A percentile compares a stretch with the other conserved stretches of the same genome.
phyloP scores from a whole-genome alignment of 2,329 filamentous ascomycete species.

The Fusarium neocosmosporiellum region DNA sequence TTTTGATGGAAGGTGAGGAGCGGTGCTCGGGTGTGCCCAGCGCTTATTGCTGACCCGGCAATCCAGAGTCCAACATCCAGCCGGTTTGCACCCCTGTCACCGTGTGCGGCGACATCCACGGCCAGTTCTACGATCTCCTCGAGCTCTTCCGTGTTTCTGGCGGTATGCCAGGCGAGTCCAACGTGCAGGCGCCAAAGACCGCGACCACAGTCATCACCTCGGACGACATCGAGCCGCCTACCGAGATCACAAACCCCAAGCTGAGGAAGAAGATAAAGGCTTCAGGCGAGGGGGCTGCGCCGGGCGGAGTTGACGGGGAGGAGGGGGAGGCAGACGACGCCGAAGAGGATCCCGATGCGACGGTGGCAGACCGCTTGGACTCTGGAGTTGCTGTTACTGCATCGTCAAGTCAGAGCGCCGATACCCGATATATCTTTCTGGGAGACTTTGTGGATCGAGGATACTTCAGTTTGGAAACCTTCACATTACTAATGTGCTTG shows the following conservation, averaged over 20 bases:
- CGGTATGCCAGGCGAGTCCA: constrained; percentile 90
- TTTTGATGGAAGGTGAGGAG: constrained; percentile 89
- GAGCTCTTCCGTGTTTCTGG: constrained; percentile 97
- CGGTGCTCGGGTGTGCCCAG: constrained; percentile 1
- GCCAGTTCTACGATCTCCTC: constrained; percentile 97
- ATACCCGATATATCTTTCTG: constrained; percentile 70
- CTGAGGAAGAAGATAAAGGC: constrained; percentile 83
- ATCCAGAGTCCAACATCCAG: constrained; percentile 94
- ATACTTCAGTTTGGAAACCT: constrained; percentile 97
- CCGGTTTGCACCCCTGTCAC: constrained; percentile 97
- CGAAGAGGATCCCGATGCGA: constrained; percentile 47
- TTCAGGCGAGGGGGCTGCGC: constrained; percentile 50
- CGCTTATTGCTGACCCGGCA: constrained; percentile 28
- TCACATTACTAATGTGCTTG: constrained; percentile 94
- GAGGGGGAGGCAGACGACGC: constrained; percentile 58
- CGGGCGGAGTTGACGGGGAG: constrained; percentile 64
- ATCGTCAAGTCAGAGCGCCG: constrained; percentile 58
- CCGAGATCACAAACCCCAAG: constrained; percentile 88
- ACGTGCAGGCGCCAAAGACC: constrained; percentile 75
- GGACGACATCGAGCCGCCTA: constrained; percentile 92
- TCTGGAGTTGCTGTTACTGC: constrained; percentile 49
- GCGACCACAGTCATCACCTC: constrained; percentile 82
- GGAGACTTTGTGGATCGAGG: constrained; percentile 98
- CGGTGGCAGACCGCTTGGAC: constrained; percentile 46
- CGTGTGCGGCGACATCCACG: constrained; percentile 97